Evolutionary conservation across 805 yeast genomes (phyloP), one percentile per base, ranked within the genome.

Genomic region (Teunomyces funiuensis): DNA sequence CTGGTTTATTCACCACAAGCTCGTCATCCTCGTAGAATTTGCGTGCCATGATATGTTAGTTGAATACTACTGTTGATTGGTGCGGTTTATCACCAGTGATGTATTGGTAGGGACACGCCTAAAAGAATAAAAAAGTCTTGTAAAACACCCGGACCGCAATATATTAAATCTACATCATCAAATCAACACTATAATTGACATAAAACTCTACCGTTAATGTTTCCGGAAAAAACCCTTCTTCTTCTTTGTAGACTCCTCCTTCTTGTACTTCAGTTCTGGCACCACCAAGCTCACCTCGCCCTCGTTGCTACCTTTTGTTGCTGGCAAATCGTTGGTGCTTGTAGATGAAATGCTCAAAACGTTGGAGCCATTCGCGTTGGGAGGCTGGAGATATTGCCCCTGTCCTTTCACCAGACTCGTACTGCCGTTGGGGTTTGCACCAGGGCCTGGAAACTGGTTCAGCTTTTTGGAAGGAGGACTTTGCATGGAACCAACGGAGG

Each of bases 1-100:
- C 83, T 1, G 83, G 83, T 23, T 69, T 70, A 31, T 74, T 66
- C n/a, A 65, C 47, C 23, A 66, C 58, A 14, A 57, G 61, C 47
- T 75, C 82, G 34, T 77, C 79, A 49, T 79, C 82, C 43, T 71
- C 69, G 49, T 79, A 79, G 50, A 79, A 58, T 57, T 82, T 67
- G 34, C 40, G 26, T 37, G 28, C 14, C 28, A 33, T 25, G 28
- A 28, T 28, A 13, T 10, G n/a, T 31, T 31, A 25, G 19, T 31
- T 31, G 34, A 20, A n/a, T 31, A 13, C 6, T 7, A 28, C 16
- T 28, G 14, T 17, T 11, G 10, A 5, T 22, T 22, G 25, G 25
- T 22, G 25, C 25, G 25, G 11, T 3, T 4, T 7, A 22, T 9
- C 3, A 22, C 25, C 25, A n/a, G 25, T 11, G 10, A 19, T 19